A percentile compares a stretch with the other conserved stretches of the same genome.
phyloP scores from a whole-genome alignment of 192 early-diverging fungal species.

The Piromyces finnis region DNA sequence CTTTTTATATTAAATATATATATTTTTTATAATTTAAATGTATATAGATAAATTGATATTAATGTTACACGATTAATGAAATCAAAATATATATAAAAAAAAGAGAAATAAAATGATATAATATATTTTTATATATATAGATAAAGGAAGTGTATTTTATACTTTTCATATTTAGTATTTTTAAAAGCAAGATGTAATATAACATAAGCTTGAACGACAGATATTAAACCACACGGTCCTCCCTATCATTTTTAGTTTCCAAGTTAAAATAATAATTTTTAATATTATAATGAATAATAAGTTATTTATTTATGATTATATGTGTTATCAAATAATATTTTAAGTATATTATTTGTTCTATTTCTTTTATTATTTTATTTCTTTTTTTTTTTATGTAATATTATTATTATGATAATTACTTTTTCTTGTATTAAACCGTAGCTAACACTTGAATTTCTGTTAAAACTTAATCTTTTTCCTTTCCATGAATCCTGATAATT shows the following conservation, averaged over 20 bases:
- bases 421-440: slow-evolving; percentile 30
- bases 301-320: no score
- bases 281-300: no score
- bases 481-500: slow-evolving; percentile 8
- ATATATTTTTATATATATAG: no score
- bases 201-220: slow-evolving; percentile 19
- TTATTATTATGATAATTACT: slow-evolving; percentile 4
- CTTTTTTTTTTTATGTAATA: neutral
- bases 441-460: slow-evolving; percentile 2
- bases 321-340: no score
- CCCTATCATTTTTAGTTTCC: no score
- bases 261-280: no score
- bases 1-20: neutral
- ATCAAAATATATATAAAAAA: no score
- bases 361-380: neutral
- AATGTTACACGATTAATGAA: no score
- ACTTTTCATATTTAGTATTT: slow-evolving; percentile 2
- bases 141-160: no score
- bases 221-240: slow-evolving; percentile 32
- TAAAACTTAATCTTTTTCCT: slow-evolving; percentile 20
- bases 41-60: no score
- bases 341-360: neutral
- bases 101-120: no score
- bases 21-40: no score
- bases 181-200: slow-evolving; percentile 17